Evolutionary conservation across 257 asterid genomes (phyloP).

Genomic region (Solanum paucissectum): DNA sequence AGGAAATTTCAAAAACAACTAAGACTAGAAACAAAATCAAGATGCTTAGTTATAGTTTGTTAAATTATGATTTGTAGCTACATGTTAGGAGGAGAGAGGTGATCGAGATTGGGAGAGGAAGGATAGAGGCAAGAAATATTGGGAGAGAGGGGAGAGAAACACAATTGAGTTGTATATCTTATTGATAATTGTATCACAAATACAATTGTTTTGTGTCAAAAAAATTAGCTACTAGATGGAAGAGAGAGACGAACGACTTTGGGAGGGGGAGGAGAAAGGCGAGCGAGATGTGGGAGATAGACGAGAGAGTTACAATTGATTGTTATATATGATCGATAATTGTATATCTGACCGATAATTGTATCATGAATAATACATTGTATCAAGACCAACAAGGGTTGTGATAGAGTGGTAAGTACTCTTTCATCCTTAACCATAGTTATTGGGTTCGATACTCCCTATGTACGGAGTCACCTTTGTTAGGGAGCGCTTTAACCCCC

Average conservation of each 20-base stretch:
- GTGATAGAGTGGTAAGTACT: neutral
- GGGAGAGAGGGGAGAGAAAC: neutral
- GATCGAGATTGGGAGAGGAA: neutral
- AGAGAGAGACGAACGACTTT: neutral
- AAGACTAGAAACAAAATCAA: neutral
- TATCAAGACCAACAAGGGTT: neutral
- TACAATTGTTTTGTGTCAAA: neutral
- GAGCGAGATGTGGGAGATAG: neutral
- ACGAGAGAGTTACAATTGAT: neutral
- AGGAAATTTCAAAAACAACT: neutral
- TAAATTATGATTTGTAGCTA: neutral
- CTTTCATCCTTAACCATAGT: neutral
- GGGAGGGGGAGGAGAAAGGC: neutral
- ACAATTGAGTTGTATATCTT: neutral
- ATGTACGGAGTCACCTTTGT: too few species aligned
- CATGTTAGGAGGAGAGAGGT: neutral
- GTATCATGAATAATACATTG: neutral
- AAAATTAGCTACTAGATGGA: neutral
- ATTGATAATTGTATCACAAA: neutral
- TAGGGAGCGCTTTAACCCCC: neutral
- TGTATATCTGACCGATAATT: too few species aligned
- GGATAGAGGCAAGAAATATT: neutral
- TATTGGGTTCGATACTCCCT: neutral
- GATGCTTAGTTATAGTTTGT: neutral
- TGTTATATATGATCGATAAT: neutral